These are phyloP conservation scores for Prototheca wickerhamii DNA, from an alignment of 163 green algal species.

Conservation along the genomic window DNA sequence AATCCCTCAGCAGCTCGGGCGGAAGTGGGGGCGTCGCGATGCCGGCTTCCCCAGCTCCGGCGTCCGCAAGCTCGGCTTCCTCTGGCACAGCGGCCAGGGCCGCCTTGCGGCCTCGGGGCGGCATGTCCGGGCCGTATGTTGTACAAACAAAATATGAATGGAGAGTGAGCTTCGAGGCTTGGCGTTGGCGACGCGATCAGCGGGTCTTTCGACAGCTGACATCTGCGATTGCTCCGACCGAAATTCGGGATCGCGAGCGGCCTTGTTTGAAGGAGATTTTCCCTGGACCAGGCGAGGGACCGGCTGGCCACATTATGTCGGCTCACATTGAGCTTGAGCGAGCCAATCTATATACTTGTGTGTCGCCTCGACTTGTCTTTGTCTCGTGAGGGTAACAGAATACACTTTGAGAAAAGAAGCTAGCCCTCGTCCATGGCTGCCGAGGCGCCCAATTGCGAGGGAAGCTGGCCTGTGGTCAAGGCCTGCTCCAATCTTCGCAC, in stretches of 20 bases:
- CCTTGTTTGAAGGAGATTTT: not conserved
- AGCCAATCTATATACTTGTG: too few relatives aligned
- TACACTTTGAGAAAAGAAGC: not conserved
- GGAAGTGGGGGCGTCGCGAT: not conserved
- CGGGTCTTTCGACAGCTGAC: not conserved
- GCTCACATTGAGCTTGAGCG: too few relatives aligned
- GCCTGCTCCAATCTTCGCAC: conserved; percentile 69
- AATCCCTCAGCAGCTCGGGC: conserved; percentile 1
- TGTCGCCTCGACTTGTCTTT: not conserved
- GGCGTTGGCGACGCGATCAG: too few relatives aligned
- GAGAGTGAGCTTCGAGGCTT: not conserved
- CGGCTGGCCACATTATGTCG: too few relatives aligned
- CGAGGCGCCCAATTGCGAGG: conserved; percentile 26
- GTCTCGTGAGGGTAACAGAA: too few relatives aligned
- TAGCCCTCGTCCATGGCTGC: conserved; percentile 12
- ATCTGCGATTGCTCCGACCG: too few relatives aligned
- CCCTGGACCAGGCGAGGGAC: too few relatives aligned
- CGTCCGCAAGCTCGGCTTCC: not conserved
- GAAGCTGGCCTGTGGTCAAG: conserved; percentile 59
- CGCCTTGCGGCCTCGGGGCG: not conserved
- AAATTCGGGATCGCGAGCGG: too few relatives aligned
- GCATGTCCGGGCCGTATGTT: conserved; percentile 7
- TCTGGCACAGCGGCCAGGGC: conserved; percentile 1
- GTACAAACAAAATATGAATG: conserved; percentile 6
- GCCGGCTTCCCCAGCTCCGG: not conserved